Evolutionary conservation across 345 rosid genomes (phyloP).

Genomic region (Citrus sp.): DNA sequence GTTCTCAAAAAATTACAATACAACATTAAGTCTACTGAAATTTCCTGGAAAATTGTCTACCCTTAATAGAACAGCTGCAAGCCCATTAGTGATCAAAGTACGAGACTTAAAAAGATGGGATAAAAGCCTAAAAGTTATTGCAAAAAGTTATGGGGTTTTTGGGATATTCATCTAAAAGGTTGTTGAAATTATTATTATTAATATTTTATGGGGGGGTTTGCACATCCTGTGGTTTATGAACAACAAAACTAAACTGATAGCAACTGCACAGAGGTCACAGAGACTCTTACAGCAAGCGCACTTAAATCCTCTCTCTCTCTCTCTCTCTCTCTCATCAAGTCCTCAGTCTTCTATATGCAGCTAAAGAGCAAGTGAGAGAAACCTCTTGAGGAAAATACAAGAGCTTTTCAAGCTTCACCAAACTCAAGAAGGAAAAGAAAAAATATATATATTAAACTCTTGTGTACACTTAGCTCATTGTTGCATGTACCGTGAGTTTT

Average conservation of each 20-base stretch:
- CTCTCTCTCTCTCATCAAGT: background rate
- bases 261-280: slow-evolving; percentile 23
- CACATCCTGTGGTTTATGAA: slow-evolving; percentile 10
- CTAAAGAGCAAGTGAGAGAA: background rate
- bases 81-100: too few species aligned
- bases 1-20: background rate
- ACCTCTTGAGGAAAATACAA: background rate
- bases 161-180: slow-evolving; percentile 11
- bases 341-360: background rate
- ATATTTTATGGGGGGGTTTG: background rate
- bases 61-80: too few species aligned
- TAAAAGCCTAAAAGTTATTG: background rate
- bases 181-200: background rate
- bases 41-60: too few species aligned
- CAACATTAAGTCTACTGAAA: too few species aligned
- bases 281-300: slow-evolving; percentile 6
- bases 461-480: background rate
- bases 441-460: too few species aligned
- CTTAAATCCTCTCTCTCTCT: background rate
- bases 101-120: too few species aligned
- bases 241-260: slow-evolving; percentile 8
- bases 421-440: background rate
- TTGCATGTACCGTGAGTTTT: slow-evolving; percentile 24
- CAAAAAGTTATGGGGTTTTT: slow-evolving; percentile 2
- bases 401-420: background rate